Evolutionary conservation across 2,329 filamentous ascomycete species (phyloP), one percentile per base, ranked within the genome.

Genomic region (Tricladium varicosporioides): DNA sequence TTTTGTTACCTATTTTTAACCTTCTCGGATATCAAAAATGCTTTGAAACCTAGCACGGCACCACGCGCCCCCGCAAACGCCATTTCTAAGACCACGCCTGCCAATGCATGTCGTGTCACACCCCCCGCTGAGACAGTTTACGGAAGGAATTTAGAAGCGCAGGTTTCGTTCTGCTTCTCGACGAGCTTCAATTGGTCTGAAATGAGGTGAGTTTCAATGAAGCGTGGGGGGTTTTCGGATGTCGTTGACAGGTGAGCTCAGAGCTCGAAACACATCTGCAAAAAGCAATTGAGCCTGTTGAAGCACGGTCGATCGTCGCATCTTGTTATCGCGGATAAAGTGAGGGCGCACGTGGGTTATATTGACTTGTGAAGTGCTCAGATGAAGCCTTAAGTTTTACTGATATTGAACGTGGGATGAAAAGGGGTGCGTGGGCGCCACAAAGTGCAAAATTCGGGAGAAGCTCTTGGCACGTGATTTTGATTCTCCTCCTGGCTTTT

Each of bases 231-330:
- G 2, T 40, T 40, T 40, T 40, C 36, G 36, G 36, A n/a, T 40
- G 36, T 27, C 22, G 22, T 27, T 27, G 22, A 27, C 22, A 27
- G 22, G 7, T 27, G 22, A 27, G 22, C 22, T 27, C 22, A 7
- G 7, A 27, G 22, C 22, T 27, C 22, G 22, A 27, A 27, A 27
- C 22, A 27, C 22, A 27, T 27, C 22, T 27, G 7, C 22, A 27
- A 10, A 46, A 53, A 32, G 51, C 16, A 46, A 36, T 54, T 48
- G 32, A 54, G 52, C 52, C 45, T 53, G 31, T 53, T 18, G 19
- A 53, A 46, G 51, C 43, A 47, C 43, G 2, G 52, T 19, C 32
- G 52, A 54, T 54, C 52, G 9, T 43, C 36, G 51, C 32, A 42
- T 42, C 19, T 48, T 44, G 27, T 53, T 54, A 54, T 54, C 52